Conservation (phyloP, 2,329 filamentous ascomycete species). For the Neonectria sp. region DNA sequence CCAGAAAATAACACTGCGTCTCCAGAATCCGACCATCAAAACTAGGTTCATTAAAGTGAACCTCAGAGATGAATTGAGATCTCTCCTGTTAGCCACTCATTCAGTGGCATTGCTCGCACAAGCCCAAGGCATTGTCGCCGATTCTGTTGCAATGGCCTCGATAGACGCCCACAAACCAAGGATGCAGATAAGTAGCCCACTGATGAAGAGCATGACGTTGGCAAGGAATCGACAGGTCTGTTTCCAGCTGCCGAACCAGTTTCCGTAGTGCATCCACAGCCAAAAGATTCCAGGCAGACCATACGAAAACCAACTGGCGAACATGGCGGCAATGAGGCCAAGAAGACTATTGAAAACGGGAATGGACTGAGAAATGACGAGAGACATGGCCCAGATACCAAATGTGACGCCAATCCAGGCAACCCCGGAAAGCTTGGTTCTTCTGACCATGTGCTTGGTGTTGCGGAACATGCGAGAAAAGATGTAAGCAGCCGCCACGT, state of each 20-base stretch:
- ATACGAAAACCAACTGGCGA: slow-evolving; percentile 78
- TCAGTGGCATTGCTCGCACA: slow-evolving; percentile 50
- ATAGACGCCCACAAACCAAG: slow-evolving; percentile 59
- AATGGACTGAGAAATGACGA: slow-evolving; percentile 78
- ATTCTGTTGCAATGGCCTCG: slow-evolving; percentile 52
- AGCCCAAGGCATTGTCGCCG: slow-evolving; percentile 53
- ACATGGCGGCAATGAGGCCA: slow-evolving; percentile 73
- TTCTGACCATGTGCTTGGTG: slow-evolving; percentile 68
- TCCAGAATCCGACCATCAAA: background rate
- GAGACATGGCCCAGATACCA: slow-evolving; percentile 72
- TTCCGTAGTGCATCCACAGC: slow-evolving; percentile 63
- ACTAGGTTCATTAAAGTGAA: background rate
- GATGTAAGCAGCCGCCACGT: slow-evolving; percentile 76
- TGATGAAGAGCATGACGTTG: slow-evolving; percentile 52
- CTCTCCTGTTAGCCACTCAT: slow-evolving; percentile 7
- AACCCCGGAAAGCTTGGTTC: slow-evolving; percentile 64
- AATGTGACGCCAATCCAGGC: slow-evolving; percentile 73
- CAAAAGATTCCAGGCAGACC: slow-evolving; percentile 64
- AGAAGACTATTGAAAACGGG: slow-evolving; percentile 79
- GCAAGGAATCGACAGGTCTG: slow-evolving; percentile 50
- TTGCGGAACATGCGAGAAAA: slow-evolving; percentile 75
- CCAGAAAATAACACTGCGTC: background rate
- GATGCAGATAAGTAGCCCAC: slow-evolving; percentile 54
- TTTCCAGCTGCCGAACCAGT: slow-evolving; percentile 54
- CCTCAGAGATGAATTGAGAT: background rate